Evolutionary conservation across 2,329 filamentous ascomycete genomes (phyloP), one percentile per base, ranked within the genome.

Genomic region (Xylaria sp.): DNA sequence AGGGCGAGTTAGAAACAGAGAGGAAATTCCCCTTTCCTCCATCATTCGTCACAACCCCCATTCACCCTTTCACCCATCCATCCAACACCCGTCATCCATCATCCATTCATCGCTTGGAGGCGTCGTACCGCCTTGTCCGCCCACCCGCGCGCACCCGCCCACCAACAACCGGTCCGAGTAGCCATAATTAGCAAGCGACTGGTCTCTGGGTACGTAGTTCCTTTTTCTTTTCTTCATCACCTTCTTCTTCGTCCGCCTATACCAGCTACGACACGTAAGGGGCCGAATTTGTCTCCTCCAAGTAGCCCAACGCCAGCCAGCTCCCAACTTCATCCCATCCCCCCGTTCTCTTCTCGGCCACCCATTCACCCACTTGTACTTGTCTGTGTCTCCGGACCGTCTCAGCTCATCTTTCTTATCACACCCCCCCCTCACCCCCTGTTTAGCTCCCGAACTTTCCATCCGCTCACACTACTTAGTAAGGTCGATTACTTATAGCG

Each of bases 131-230:
- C 61, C 66, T 71, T 71, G 71, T 67, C 71, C 71, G 71, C 64
- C 63, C 66, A 67, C 68, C 70, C 70, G 68, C 63, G 68, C 63
- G 58, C 66, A 71, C 49, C 68, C 71, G 64, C 62, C 46, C 61
- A 71, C 66, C 66, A 67, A 64, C 66, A 72, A 59, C 71, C 71
- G 71, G 71, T 71, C 71, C 71, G 71, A 72, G 71, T 65, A 72
- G 71, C 70, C 70, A 72, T 62, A 69, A 69, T 67, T 72, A 69
- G 66, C 66, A 63, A 67, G 68, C 48, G 36, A 67, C 67, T 64
- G 55, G 67, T 62, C 48, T 68, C 59, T 67, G 62, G 58, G 36
- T 46, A 58, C n/a, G 41, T 58, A 58, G 25, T 58, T 31, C 18
- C 23, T 33, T 55, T 65, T 36, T n/a, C 20, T 49, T 23, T 46